A percentile compares a stretch with the other conserved stretches of the same genome.
These are phyloP conservation scores for Eucalyptus globulus DNA, from an alignment of 345 rosid genomes.

Conservation along the genomic window DNA sequence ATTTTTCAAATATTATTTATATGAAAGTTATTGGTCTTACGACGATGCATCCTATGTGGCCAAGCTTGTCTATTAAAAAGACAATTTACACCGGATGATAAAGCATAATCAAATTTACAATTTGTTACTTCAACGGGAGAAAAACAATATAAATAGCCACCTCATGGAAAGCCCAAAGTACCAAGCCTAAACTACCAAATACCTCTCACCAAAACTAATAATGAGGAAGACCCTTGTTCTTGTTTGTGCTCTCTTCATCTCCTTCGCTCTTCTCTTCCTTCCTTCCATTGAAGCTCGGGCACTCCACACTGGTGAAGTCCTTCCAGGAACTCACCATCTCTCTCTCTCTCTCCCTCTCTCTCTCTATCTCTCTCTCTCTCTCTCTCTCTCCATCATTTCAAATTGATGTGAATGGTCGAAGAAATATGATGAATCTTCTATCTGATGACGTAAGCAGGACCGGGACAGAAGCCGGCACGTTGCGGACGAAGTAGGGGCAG, in stretches of 20 bases:
- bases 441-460: not conserved
- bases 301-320: not conserved
- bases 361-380: not conserved
- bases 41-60: not conserved
- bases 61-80: not conserved
- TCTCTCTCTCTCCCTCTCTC: not conserved
- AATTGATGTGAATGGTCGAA: not conserved
- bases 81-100: not conserved
- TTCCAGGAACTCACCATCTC: not conserved
- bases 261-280: not conserved
- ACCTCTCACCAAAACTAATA: not conserved
- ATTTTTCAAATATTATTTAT: no score
- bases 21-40: not conserved
- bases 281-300: not conserved
- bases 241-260: not conserved
- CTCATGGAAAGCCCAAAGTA: not conserved
- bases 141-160: not conserved
- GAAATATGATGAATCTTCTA: not conserved
- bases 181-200: not conserved
- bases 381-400: not conserved
- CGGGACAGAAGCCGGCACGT: accelerated
- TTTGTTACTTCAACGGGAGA: not conserved
- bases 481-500: accelerated
- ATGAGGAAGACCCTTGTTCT: not conserved
- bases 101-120: not conserved